phyloP scores from a whole-genome alignment of 2,329 filamentous ascomycete species.

The Fusarium pseudoanthophilum region DNA sequence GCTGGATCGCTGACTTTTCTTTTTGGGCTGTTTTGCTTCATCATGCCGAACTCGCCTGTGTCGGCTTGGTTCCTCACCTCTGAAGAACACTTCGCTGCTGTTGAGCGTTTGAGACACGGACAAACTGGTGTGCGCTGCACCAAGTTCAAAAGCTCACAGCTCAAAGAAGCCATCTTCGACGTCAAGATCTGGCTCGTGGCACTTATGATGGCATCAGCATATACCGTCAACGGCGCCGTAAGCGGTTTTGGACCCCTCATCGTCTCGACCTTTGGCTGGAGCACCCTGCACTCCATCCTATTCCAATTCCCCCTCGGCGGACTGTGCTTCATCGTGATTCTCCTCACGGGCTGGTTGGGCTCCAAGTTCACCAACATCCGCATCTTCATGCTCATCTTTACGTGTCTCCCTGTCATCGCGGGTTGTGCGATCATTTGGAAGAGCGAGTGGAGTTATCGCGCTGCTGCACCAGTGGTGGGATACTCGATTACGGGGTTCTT shows the following conservation, averaged over 20 bases:
- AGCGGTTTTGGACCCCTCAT: constrained; percentile 78
- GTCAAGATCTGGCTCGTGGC: constrained; percentile 71
- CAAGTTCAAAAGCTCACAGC: constrained; percentile 67
- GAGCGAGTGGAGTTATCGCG: constrained; percentile 69
- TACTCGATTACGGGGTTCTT: constrained; percentile 81
- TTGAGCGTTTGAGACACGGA: constrained; percentile 69
- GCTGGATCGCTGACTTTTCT: constrained; percentile 71
- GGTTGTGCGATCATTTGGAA: constrained; percentile 82
- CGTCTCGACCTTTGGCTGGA: constrained; percentile 76
- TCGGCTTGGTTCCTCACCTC: constrained; percentile 74
- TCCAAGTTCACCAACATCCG: constrained; percentile 70
- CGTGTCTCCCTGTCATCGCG: constrained; percentile 78
- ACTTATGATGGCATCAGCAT: constrained; percentile 76
- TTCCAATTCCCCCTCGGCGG: constrained; percentile 80
- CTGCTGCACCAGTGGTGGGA: constrained; percentile 73
- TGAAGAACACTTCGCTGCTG: constrained; percentile 71
- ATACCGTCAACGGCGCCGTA: constrained; percentile 78
- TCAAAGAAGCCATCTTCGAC: constrained; percentile 68
- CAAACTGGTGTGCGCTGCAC: constrained; percentile 73
- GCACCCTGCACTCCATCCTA: constrained; percentile 71
- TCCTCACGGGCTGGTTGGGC: constrained; percentile 72
- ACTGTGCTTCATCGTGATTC: constrained; percentile 73
- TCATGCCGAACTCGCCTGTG: constrained; percentile 72
- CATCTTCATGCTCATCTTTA: constrained; percentile 71
- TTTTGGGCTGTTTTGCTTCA: constrained; percentile 73